A percentile compares a stretch with the other conserved stretches of the same genome.
These are phyloP conservation scores for Pseudopithomyces maydicus DNA, from an alignment of 2,329 filamentous ascomycete species.

Conservation along the genomic window DNA sequence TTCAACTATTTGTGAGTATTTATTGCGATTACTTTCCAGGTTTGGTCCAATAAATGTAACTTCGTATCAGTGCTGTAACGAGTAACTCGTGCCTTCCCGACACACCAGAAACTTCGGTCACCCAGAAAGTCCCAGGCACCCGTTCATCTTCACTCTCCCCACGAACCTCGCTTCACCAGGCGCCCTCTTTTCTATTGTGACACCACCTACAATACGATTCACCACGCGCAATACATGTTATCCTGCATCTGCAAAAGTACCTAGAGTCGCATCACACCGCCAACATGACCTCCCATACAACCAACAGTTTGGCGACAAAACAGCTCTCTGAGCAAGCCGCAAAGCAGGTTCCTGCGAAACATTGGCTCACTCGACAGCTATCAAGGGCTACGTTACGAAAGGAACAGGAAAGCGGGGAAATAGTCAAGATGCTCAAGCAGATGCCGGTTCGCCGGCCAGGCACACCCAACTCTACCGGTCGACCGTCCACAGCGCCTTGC, in stretches of 20 bases:
- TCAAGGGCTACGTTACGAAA: conserved; percentile 26
- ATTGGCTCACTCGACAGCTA: conserved; percentile 33
- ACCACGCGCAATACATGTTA: conserved; percentile 6
- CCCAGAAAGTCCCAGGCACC: neutral
- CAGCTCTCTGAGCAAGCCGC: conserved; percentile 3
- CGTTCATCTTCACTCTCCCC: neutral
- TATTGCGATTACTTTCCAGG: too few species aligned
- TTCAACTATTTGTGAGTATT: too few species aligned
- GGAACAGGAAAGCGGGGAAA: conserved; percentile 2
- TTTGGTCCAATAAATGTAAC: too few species aligned
- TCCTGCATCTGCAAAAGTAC: conserved; percentile 6
- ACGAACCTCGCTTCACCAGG: neutral
- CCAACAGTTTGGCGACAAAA: conserved; percentile 16
- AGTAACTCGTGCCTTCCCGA: neutral
- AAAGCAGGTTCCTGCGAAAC: conserved; percentile 25
- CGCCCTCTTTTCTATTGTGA: neutral
- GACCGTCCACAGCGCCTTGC: conserved; percentile 33
- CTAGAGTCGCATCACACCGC: conserved; percentile 9
- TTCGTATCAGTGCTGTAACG: neutral
- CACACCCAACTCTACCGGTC: conserved; percentile 30
- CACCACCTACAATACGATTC: neutral
- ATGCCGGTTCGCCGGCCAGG: conserved; percentile 24
- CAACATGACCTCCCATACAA: conserved; percentile 28
- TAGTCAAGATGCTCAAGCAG: conserved; percentile 8
- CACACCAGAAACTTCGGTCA: neutral